A percentile compares a stretch with the other conserved stretches of the same genome.
Evolutionary conservation across 2,329 filamentous ascomycete species (phyloP).

Genomic region (Cladosporium sp.): DNA sequence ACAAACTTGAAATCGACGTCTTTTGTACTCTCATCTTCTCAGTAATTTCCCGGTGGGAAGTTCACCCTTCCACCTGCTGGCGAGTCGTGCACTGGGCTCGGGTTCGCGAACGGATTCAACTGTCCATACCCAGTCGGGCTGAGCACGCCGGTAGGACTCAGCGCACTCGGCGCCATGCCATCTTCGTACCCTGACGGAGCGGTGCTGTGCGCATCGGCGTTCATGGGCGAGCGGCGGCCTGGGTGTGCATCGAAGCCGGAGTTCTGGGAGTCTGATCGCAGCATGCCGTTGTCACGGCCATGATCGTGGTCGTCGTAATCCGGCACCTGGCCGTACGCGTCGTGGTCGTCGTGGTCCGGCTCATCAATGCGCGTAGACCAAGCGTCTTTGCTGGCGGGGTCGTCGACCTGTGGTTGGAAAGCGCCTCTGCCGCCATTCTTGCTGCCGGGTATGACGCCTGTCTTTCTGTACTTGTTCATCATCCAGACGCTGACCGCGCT

Average conservation of each 20-base stretch:
- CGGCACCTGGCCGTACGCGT: conserved; percentile 51
- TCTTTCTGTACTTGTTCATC: conserved; percentile 57
- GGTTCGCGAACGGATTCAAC: conserved; percentile 11
- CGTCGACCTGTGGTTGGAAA: conserved; percentile 28
- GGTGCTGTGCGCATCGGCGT: conserved; percentile 5
- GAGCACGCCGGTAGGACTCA: conserved; percentile 34
- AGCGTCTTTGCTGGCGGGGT: conserved; percentile 47
- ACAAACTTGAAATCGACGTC: background rate
- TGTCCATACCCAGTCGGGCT: conserved; percentile 14
- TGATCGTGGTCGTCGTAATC: conserved; percentile 46
- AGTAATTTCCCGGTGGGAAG: conserved; percentile 30
- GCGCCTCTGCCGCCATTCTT: conserved; percentile 28
- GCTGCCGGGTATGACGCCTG: conserved; percentile 53
- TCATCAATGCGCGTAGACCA: conserved; percentile 47
- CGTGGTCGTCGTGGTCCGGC: conserved; percentile 44
- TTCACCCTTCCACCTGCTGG: conserved; percentile 28
- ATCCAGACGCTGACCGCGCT: conserved; percentile 56
- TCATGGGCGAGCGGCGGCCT: conserved; percentile 33
- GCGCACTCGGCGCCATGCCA: conserved; percentile 28
- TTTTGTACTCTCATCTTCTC: background rate
- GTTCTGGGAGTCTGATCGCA: conserved; percentile 37
- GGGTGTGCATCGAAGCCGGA: conserved; percentile 39
- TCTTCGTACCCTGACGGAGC: conserved; percentile 22
- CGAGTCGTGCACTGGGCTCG: conserved; percentile 26
- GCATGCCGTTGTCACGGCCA: conserved; percentile 34